A percentile compares a stretch with the other conserved stretches of the same genome.
These are phyloP conservation scores for Dactylellina sp. DNA, from an alignment of 2,329 filamentous ascomycete genomes.

Conservation along the genomic window DNA sequence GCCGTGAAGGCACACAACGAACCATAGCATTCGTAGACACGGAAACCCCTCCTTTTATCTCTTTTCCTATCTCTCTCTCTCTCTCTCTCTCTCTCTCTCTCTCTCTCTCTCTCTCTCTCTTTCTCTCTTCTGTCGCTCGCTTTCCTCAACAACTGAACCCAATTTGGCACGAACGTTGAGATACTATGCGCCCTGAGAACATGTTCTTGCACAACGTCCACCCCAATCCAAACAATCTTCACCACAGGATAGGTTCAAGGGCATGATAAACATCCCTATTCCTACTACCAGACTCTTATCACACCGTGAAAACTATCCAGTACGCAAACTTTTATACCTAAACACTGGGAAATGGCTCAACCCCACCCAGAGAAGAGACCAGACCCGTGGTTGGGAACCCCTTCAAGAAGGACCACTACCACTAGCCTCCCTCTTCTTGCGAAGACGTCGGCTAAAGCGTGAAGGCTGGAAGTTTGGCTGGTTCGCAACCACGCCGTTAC, in stretches of 20 bases:
- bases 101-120: not conserved
- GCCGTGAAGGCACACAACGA: no score
- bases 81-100: not conserved
- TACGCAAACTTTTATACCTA: not conserved
- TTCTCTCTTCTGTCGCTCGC: not conserved
- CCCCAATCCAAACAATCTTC: slow-evolving; percentile 18
- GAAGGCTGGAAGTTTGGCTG: slow-evolving; percentile 13
- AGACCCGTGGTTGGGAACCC: not conserved
- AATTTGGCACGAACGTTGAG: slow-evolving; percentile 19
- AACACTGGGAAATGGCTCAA: slow-evolving; percentile 5
- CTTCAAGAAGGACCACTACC: no score
- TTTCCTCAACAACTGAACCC: not conserved
- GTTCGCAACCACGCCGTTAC: slow-evolving; percentile 4
- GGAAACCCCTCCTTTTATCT: not conserved
- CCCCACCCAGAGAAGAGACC: not conserved
- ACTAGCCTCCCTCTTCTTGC: slow-evolving; percentile 9
- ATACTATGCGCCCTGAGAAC: slow-evolving; percentile 23
- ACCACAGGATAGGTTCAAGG: slow-evolving; percentile 25
- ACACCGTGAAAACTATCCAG: slow-evolving; percentile 5
- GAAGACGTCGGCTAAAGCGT: slow-evolving; percentile 31
- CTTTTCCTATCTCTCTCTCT: not conserved
- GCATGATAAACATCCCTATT: slow-evolving; percentile 8
- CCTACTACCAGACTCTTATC: slow-evolving; percentile 6
- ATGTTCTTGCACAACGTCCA: slow-evolving; percentile 21
- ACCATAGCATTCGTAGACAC: no score